A percentile compares a stretch with the other conserved stretches of the same genome.
Conservation (phyloP, 2,329 filamentous ascomycete species). For the Corynespora cassiicola region DNA sequence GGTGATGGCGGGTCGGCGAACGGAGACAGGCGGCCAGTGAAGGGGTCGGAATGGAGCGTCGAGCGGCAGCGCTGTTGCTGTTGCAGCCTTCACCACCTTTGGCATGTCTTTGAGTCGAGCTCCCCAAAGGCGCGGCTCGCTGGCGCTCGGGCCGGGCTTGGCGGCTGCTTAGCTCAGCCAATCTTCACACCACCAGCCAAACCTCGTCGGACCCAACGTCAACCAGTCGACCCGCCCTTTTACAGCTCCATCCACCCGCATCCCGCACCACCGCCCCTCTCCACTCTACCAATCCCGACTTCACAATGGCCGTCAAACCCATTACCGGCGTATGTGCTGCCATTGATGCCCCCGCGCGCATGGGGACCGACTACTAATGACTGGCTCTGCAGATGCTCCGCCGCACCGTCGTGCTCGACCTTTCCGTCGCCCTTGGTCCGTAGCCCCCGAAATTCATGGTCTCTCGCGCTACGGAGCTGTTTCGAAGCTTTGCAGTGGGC, state of each 20-base stretch:
- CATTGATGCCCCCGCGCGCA: slow-evolving; percentile 33
- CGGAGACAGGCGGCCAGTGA: too few species aligned
- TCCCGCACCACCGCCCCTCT: slow-evolving; percentile 34
- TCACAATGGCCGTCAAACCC: slow-evolving; percentile 55
- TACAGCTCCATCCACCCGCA: slow-evolving; percentile 36
- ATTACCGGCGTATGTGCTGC: slow-evolving; percentile 57
- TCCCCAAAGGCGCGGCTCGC: slow-evolving; percentile 24
- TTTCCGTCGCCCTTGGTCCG: slow-evolving; percentile 71
- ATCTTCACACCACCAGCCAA: slow-evolving; percentile 37
- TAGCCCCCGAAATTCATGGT: slow-evolving; percentile 22
- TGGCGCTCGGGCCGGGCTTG: slow-evolving; percentile 6
- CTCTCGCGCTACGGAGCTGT: too few species aligned
- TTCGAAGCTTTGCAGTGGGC: slow-evolving; percentile 1
- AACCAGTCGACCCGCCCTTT: slow-evolving; percentile 28
- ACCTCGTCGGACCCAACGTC: slow-evolving; percentile 32
- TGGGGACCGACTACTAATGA: slow-evolving; percentile 31
- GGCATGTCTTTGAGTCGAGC: slow-evolving; percentile 22
- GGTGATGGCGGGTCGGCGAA: too few species aligned
- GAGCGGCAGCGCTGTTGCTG: slow-evolving; percentile 1
- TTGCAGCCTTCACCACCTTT: slow-evolving; percentile 4
- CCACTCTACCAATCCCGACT: slow-evolving; percentile 26
- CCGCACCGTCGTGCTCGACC: slow-evolving; percentile 69
- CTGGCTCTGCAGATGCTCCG: slow-evolving; percentile 65
- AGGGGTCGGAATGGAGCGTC: too few species aligned
- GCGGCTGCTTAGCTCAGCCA: slow-evolving; percentile 6